These are phyloP conservation scores for Artemisia annua DNA, from an alignment of 129 eudicot species.

Conservation along the genomic window DNA sequence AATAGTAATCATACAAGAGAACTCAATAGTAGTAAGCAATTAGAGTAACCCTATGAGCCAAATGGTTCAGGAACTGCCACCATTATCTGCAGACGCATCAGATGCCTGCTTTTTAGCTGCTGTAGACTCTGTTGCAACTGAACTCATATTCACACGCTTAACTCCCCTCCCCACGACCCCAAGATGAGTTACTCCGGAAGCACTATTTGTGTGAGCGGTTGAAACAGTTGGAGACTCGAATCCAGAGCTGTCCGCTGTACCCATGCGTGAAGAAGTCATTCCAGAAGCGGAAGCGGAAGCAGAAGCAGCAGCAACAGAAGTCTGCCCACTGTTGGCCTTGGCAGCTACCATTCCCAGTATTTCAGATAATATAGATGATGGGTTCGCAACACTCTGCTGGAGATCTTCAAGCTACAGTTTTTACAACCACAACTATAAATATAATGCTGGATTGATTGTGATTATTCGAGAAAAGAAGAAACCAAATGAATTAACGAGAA, in stretches of 20 bases:
- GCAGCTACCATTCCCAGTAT: constrained; percentile 68
- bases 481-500: not conserved
- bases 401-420: constrained; percentile 90
- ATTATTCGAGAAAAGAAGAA: not conserved
- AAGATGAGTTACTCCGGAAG: constrained; percentile 75
- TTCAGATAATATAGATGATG: constrained; percentile 71
- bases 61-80: constrained; percentile 47
- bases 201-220: constrained; percentile 61
- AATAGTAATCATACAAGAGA: not conserved
- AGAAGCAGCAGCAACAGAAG: constrained; percentile 23
- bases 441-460: not conserved
- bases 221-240: constrained; percentile 66
- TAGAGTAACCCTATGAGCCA: not conserved
- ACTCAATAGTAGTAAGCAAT: not conserved
- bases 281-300: too few relatives aligned
- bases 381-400: constrained; percentile 75
- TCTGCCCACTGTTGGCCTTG: constrained; percentile 52
- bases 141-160: constrained; percentile 69
- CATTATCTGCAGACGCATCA: constrained; percentile 44
- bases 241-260: constrained; percentile 41
- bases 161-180: constrained; percentile 99
- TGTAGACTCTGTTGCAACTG: constrained; percentile 39
- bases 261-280: constrained; percentile 54
- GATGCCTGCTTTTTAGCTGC: constrained; percentile 55
- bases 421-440: constrained; percentile 17